Base-by-base conservation (phyloP, 495 filamentous ascomycete species). In the Penicillium cinerascens region DNA sequence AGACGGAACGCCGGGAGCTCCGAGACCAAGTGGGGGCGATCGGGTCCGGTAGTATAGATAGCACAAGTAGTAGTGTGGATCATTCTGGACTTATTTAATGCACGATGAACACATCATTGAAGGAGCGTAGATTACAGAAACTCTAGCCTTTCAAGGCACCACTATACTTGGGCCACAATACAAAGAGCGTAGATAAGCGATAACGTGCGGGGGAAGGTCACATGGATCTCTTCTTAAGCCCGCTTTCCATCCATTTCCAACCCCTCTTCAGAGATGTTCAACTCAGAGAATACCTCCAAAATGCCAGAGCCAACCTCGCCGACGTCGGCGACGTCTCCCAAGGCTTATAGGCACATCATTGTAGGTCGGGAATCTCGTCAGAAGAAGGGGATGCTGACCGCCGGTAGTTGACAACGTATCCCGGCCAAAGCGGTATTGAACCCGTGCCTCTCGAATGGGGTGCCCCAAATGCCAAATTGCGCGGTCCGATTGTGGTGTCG, bases 401-500 rank as follows among this genome's bases (percentile, higher is more conserved):
- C n/a, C 38, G 33, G 11, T 35, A 73, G 63, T 78, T 87, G 58
- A 96, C 91, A 25, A 95, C 92, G 7, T 97, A 98, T 71, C 93
- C 93, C 33, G 88, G 87, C 51, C 93, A 97, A 75, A 86, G 87
- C 53, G 93, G 92, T 44, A 92, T 98, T 67, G 88, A 96, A 45
- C 92, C 93, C 36, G 69, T 97, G 25, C 82, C 85, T 29, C 84
- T 97, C 78, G 75, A 88, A 58, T 98, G 93, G 93, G 93, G 93
- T 29, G 78, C 87, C 44, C 67, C 80, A 36, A 89, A 96, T 65
- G 82, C 88, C 8, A 67, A 77, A 54, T 65, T 81, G 58, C 79
- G 93, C 58, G 93, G 93, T 3, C 93, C 93, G 1, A 88, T 98
- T n/a, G 82, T 96, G 42, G 92, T 96, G 25, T 92, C 88, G 7